These are phyloP conservation scores for Stereum hirsutum DNA, from an alignment of 1,284 basidiomycete species.

Conservation along the genomic window DNA sequence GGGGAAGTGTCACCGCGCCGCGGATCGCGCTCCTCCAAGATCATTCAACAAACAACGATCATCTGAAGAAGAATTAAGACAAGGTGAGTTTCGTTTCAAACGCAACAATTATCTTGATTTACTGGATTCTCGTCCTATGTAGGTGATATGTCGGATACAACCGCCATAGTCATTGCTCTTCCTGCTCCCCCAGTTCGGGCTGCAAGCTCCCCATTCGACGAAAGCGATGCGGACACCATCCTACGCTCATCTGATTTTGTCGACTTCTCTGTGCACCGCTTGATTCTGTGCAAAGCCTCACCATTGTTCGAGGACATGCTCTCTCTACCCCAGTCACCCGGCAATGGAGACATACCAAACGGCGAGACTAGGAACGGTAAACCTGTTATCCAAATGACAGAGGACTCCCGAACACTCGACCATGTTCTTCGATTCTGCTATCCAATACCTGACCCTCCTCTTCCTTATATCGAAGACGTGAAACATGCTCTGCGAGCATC, in stretches of 20 bases:
- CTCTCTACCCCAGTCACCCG: slow-evolving; percentile 4
- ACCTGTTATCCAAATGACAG: background rate
- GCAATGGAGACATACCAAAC: no score
- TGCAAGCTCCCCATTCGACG: background rate
- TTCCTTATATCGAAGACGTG: background rate
- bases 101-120: no score
- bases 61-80: no score
- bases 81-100: no score
- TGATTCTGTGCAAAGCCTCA: slow-evolving; percentile 5
- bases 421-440: background rate
- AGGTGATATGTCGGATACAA: no score
- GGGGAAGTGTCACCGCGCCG: no score
- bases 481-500: background rate
- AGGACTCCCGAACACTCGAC: background rate
- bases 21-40: no score
- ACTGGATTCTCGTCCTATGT: no score
- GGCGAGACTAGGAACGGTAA: background rate
- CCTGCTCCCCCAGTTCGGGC: background rate
- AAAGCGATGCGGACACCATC: slow-evolving; percentile 2
- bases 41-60: no score
- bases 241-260: slow-evolving; percentile 6
- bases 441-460: background rate
- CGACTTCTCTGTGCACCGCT: slow-evolving; percentile 5
- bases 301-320: slow-evolving; percentile 7
- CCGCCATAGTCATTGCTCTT: no score